These are phyloP conservation scores for Russula sp. DNA, from an alignment of 768 basidiomycete genomes.

Conservation along the genomic window DNA sequence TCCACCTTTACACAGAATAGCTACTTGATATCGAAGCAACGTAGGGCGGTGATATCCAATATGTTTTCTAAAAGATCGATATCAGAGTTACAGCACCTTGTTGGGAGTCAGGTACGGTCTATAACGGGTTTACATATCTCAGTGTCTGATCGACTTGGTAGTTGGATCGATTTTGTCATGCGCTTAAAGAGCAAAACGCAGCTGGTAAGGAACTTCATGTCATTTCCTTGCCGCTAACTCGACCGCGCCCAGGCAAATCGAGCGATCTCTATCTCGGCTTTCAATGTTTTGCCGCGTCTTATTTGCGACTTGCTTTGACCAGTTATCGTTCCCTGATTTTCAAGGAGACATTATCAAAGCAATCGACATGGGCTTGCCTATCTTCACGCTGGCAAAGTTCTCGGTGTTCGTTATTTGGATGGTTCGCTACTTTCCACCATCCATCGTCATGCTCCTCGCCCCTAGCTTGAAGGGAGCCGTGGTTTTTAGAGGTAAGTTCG, in stretches of 20 bases:
- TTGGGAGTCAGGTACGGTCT: conserved; percentile 36
- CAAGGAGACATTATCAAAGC: conserved; percentile 38
- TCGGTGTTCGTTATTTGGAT: conserved; percentile 7
- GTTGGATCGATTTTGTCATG: conserved; percentile 38
- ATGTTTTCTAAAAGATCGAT: conserved; percentile 44
- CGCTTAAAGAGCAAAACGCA: conserved; percentile 17
- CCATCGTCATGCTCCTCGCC: not conserved
- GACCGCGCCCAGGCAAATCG: conserved; percentile 25
- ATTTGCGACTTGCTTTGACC: conserved; percentile 39
- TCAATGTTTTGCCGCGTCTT: conserved; percentile 43
- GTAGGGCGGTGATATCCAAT: conserved; percentile 37
- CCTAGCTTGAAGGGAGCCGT: not conserved
- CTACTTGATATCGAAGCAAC: conserved; percentile 37
- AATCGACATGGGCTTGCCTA: conserved; percentile 36
- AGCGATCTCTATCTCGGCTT: conserved; percentile 43
- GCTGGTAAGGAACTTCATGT: not conserved
- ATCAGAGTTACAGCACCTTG: conserved; percentile 37
- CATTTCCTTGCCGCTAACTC: not conserved
- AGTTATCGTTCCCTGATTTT: conserved; percentile 39
- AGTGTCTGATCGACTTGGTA: conserved; percentile 22
- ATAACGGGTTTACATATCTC: not conserved
- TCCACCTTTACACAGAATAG: conserved; percentile 41
- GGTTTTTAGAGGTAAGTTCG: not conserved
- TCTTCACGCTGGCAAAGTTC: conserved; percentile 27
- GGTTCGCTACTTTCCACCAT: conserved; percentile 1